Evolutionary conservation across 1,284 basidiomycete species (phyloP).

Genomic region (Moesziomyces aphidis): DNA sequence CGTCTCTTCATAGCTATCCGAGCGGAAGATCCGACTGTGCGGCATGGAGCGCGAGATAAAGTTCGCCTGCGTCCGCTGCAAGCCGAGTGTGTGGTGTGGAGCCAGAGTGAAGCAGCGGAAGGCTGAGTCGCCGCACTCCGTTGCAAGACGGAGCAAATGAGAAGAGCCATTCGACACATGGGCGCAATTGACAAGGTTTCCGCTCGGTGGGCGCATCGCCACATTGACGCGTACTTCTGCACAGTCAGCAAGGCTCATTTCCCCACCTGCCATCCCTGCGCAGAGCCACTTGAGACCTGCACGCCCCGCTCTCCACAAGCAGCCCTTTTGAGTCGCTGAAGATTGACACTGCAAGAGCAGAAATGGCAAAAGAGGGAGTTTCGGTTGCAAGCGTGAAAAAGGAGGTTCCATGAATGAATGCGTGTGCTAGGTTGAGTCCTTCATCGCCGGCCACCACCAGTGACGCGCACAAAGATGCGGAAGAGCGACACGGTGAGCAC

Average conservation of each 20-base stretch:
- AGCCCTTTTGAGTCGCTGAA: too few relatives aligned
- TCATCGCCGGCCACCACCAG: conserved; percentile 29
- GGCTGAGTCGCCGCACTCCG: not conserved
- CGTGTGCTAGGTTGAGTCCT: not conserved
- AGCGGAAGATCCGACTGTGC: not conserved
- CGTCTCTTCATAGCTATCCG: not conserved
- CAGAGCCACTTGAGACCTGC: too few relatives aligned
- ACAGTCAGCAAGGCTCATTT: too few relatives aligned
- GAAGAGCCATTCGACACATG: not conserved
- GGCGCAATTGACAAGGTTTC: too few relatives aligned
- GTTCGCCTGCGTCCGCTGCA: too few relatives aligned
- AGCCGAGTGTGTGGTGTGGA: too few relatives aligned
- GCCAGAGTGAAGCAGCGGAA: not conserved
- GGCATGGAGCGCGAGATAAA: not conserved
- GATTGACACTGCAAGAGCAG: too few relatives aligned
- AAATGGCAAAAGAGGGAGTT: too few relatives aligned
- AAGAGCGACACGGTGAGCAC: conserved; percentile 62
- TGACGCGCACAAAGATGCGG: conserved; percentile 58
- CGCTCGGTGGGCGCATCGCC: too few relatives aligned
- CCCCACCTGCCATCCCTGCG: too few relatives aligned
- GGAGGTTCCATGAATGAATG: not conserved
- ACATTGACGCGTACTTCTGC: too few relatives aligned
- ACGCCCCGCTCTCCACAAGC: too few relatives aligned
- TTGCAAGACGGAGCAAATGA: not conserved
- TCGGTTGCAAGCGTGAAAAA: not conserved